phyloP scores from a whole-genome alignment of 73 alveolate species.

The Diophrys appendiculata region DNA sequence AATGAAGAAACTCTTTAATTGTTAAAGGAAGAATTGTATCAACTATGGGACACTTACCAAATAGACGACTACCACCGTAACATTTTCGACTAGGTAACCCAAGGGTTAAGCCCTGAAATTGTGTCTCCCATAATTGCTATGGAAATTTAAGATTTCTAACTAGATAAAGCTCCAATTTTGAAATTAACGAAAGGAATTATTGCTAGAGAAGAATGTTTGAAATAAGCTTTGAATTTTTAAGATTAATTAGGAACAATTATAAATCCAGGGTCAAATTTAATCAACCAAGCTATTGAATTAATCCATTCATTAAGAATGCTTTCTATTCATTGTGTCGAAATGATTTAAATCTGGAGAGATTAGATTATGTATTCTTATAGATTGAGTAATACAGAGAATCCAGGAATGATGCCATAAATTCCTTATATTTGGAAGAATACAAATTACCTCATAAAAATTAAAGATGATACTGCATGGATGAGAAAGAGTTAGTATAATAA shows the following conservation, averaged over 20 bases:
- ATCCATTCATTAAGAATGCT: constrained; percentile 63
- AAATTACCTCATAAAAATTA: constrained; percentile 59
- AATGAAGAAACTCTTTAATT: constrained; percentile 6
- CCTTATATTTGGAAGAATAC: constrained; percentile 60
- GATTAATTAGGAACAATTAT: not conserved
- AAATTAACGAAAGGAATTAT: constrained; percentile 53
- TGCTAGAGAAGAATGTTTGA: constrained; percentile 62
- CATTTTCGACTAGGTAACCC: not conserved
- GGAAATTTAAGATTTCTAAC: constrained; percentile 51
- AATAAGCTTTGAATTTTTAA: constrained; percentile 19
- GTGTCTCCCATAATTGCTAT: constrained; percentile 51
- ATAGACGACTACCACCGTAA: constrained; percentile 47
- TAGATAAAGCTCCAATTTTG: constrained; percentile 57
- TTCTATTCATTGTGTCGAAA: constrained; percentile 50
- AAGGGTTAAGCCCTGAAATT: constrained; percentile 27
- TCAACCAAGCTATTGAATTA: constrained; percentile 47
- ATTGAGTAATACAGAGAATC: constrained; percentile 21
- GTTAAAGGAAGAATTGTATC: constrained; percentile 29
- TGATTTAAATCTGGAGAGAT: constrained; percentile 55
- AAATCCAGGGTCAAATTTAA: not conserved
- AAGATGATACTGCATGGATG: too few relatives aligned
- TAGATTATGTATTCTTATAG: constrained; percentile 20
- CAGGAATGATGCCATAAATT: constrained; percentile 13
- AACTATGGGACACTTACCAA: constrained; percentile 37
- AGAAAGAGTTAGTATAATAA: constrained; percentile 39